Conservation (phyloP, 129 eudicot species). For the Gnaphalium uliginosum region DNA sequence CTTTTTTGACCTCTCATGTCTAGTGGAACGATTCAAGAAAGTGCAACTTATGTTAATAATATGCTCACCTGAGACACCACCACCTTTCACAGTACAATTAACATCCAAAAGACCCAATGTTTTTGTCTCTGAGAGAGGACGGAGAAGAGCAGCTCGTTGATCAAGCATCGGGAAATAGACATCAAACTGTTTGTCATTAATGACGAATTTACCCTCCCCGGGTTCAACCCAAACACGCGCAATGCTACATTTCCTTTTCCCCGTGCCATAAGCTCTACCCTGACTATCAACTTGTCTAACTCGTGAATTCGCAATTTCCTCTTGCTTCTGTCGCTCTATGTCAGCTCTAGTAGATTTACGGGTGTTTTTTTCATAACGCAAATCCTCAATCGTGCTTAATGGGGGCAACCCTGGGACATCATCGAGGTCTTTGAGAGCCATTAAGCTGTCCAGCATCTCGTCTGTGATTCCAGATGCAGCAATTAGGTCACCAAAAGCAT, state of each 20-base stretch:
- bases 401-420: slow-evolving; percentile 84
- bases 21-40: not conserved
- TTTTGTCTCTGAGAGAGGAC: slow-evolving; percentile 83
- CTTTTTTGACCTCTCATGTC: not conserved
- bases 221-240: slow-evolving; percentile 97
- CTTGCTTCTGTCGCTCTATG: slow-evolving; percentile 76
- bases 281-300: slow-evolving; percentile 69
- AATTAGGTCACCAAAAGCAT: slow-evolving; percentile 90
- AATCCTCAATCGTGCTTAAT: slow-evolving; percentile 62
- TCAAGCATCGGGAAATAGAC: slow-evolving; percentile 94
- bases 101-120: slow-evolving; percentile 85
- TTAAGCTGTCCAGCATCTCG: slow-evolving; percentile 84
- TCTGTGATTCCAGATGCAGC: slow-evolving; percentile 94
- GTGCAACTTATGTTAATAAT: not conserved
- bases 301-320: slow-evolving; percentile 66
- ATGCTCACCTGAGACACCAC: slow-evolving; percentile 68
- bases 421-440: slow-evolving; percentile 78
- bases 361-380: slow-evolving; percentile 61
- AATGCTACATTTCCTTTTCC: slow-evolving; percentile 88
- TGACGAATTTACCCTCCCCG: slow-evolving; percentile 68
- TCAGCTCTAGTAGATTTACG: slow-evolving; percentile 62
- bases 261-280: slow-evolving; percentile 96
- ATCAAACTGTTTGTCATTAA: slow-evolving; percentile 88
- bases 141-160: slow-evolving; percentile 90
- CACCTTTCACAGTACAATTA: slow-evolving; percentile 91